Evolutionary conservation across 495 filamentous ascomycete genomes (phyloP), one percentile per base, ranked within the genome.

Genomic region (Xylaria venustula): DNA sequence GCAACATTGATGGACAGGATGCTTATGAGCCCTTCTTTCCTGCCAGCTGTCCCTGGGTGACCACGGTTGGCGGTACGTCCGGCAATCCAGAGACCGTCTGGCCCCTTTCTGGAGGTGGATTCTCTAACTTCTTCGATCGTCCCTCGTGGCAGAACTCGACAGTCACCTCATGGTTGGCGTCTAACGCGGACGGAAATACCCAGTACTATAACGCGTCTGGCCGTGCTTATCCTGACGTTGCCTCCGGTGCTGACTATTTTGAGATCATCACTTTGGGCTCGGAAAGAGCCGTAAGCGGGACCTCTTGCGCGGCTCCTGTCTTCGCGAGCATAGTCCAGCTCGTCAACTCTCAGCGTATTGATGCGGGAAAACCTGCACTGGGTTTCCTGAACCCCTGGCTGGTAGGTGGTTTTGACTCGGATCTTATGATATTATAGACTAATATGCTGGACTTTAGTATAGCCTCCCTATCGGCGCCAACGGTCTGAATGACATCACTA

Each of bases 161-260:
- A 11, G 77, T 89, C 4, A 42, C 64, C 5, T 55, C 54, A 0
- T 89, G 84, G 64, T 71, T 89, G 1, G 44, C 17, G 28, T 19
- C 56, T 11, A 54, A 72, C 51, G 37, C 54, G 11, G 34, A 60
- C 1, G 71, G 70, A 54, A 61, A 65, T 37, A 36, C 37, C 37
- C 37, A 40, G 37, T 40, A 79, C 20, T 74, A 88, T 76, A 74
- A 87, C 69, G 68, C 72, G 1, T 54, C 73, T 2, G 87, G 87
- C 3, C 80, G 86, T 58, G 87, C 78, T 0, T 80, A 85, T 49
- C 87, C 87, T 0, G 87, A 89, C 61, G 79, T 89, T 14, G 73
- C 82, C 8, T 82, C 84, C 40, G 79, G 79, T 7, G 81, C 81
- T 11, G 80, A 82, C 46, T 75, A 85, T 15, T 40, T 11, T 15